Base-by-base conservation (phyloP, 768 basidiomycete genomes). In the Kwoniella botswanensis region DNA sequence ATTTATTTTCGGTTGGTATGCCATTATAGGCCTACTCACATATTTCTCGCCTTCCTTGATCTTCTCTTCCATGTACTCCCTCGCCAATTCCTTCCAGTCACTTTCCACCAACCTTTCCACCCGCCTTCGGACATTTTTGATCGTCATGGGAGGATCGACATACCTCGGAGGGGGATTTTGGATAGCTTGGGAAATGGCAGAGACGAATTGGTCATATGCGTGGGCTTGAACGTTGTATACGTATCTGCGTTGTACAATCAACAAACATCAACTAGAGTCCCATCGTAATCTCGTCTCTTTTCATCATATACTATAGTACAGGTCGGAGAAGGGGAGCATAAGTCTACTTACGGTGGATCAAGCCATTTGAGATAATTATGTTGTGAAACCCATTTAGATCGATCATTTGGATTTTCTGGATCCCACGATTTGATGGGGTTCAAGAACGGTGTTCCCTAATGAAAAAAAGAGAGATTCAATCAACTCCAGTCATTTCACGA, bases 321-420 rank as follows among this genome's bases (percentile, higher is more conserved):
- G 15, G 55, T 56, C 22, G 22, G 22, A 24, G 22, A 18, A 24
- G 1, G 26, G 4, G 57, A 17, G 9, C 5, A 60, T 43, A 4
- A 18, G 35, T 35, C 6, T 35, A 61, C 59, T 61, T 44, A 61
- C 59, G 59, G 59, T 4, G 59, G 59, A 44, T 61, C 59, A 21
- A 61, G 22, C 59, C 59, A 61, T 61, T 61, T 61, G 4, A 61
- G 11, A 22, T 61, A 61, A 22, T 61, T 61, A 13, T 61, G 59
- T 13, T 61, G 59, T 9, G 59, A 61, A 46, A 43, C 42, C 59
- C 59, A 61, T 22, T 61, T 61, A 7, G 59, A 61, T 44, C 59
- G 13, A 61, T 61, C 59, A 3, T 61, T 2, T 21, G 59, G 59
- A 12, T 61, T 42, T 43, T 61, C 59, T 44, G 18, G 13, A 61